These are phyloP conservation scores for Pichia eremophila DNA, from an alignment of 805 yeast species.

Conservation along the genomic window DNA sequence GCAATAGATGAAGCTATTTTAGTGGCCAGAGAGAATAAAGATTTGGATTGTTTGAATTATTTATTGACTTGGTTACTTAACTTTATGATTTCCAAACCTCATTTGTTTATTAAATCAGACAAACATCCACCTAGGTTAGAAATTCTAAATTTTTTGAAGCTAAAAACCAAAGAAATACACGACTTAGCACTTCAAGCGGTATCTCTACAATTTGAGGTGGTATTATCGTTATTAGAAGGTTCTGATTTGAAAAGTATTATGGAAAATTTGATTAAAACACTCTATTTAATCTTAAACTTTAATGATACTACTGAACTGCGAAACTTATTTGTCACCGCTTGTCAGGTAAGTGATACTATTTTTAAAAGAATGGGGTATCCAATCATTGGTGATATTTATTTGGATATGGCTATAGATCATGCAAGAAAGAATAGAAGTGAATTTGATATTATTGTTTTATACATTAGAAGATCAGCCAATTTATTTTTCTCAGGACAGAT, in stretches of 20 bases:
- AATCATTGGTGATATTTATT: constrained; percentile 37
- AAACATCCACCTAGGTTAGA: constrained; percentile 46
- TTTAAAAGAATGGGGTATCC: constrained; percentile 47
- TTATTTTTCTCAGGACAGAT: constrained; percentile 31
- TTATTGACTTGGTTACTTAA: constrained; percentile 67
- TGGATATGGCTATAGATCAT: constrained; percentile 36
- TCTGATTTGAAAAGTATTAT: constrained; percentile 34
- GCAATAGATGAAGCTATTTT: constrained; percentile 82
- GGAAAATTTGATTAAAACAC: constrained; percentile 50
- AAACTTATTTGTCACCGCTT: constrained; percentile 18
- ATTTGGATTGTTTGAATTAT: constrained; percentile 60
- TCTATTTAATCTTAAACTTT: constrained; percentile 38
- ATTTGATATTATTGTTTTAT: constrained; percentile 31
- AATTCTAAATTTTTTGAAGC: constrained; percentile 50
- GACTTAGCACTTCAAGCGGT: constrained; percentile 43
- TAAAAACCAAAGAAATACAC: constrained; percentile 40
- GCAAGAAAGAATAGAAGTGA: constrained; percentile 26
- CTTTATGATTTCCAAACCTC: constrained; percentile 61
- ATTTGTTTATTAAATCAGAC: constrained; percentile 30
- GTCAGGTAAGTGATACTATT: constrained; percentile 35
- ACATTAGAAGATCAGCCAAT: constrained; percentile 31
- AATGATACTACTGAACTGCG: constrained; percentile 6
- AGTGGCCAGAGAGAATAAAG: constrained; percentile 81
- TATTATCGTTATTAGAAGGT: constrained; percentile 44
- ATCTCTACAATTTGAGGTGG: constrained; percentile 58